These are phyloP conservation scores for Coemansia umbellata DNA, from an alignment of 192 early-diverging fungal species.

Conservation along the genomic window DNA sequence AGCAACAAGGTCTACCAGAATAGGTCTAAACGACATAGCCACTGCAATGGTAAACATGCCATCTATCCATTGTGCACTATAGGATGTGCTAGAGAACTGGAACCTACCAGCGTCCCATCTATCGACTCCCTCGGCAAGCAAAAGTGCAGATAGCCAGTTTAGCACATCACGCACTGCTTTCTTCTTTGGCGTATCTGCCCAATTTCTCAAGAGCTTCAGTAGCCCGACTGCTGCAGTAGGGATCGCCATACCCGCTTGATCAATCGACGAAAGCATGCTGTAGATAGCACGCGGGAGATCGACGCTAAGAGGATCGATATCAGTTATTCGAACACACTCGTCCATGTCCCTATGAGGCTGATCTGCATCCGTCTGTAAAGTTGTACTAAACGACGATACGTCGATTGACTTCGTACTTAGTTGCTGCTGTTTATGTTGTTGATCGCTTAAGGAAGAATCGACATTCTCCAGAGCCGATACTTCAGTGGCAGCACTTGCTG, in stretches of 20 bases:
- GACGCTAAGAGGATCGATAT: conserved; percentile 41
- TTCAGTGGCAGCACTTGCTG: too few relatives aligned
- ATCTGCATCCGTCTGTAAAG: not conserved
- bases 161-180: conserved; percentile 5
- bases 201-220: conserved; percentile 11
- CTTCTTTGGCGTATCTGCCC: conserved; percentile 16
- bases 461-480: too few relatives aligned
- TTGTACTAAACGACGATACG: not conserved
- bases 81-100: not conserved
- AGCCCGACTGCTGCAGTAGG: conserved; percentile 2
- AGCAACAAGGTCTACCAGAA: conserved; percentile 76
- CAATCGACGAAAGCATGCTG: conserved; percentile 1
- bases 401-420: not conserved
- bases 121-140: conserved; percentile 22
- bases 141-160: conserved; percentile 26
- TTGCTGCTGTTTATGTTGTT: not conserved
- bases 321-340: conserved; percentile 14
- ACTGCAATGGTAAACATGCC: conserved; percentile 28
- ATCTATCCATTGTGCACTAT: conserved; percentile 27
- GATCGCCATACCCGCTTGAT: not conserved
- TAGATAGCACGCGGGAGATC: conserved; percentile 34
- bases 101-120: not conserved
- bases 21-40: conserved; percentile 57
- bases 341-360: not conserved
- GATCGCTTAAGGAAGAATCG: too few relatives aligned